Evolutionary conservation across 148 eudicot genomes (phyloP), one percentile per base, ranked within the genome.

Genomic region (Camellia granthamiana): DNA sequence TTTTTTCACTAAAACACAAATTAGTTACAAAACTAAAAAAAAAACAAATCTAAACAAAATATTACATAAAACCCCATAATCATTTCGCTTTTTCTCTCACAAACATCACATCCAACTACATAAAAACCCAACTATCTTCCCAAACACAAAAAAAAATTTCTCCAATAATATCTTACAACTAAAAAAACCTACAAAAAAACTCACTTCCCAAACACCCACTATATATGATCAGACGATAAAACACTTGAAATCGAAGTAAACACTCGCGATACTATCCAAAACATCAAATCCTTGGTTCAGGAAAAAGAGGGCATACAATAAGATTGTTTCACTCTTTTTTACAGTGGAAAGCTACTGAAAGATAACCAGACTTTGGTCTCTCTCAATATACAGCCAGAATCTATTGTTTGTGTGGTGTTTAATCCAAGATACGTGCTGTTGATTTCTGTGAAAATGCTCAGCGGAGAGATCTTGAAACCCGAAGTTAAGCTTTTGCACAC

Each of bases 401-500:
- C 84, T 6, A n/a, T 18, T 16, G 73, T 88, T 54, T 74, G 21
- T 72, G 30, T 86, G 86, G 67, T 84, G 7, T 30, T 78, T 16
- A 54, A 59, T 6, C 91, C 91, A 43, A 65, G 54, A 63, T 83
- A 88, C 42, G 9, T 42, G 19, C 3, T 80, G 62, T 19, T 64
- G 4, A 47, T 86, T 69, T 61, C 78, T 8, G 80, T 88, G 38
- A 21, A 21, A 59, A 68, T 82, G 72, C 83, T 76, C 10, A 12
- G 59, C 3, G 67, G 64, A 13, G 80, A 76, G 69, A 63, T 43
- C 10, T 0, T 84, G 60, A 70, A 59, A 11, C 38, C 75, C 3
- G 75, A 86, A 78, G 87, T 88, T 23, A 86, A 72, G 83, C 23
- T 62, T 47, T 42, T 72, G 52, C 51, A 75, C 12, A 84, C 83